Base-by-base conservation (phyloP, 176 grass and related monocot genomes). In the Ampelocalamus luodianensis region DNA sequence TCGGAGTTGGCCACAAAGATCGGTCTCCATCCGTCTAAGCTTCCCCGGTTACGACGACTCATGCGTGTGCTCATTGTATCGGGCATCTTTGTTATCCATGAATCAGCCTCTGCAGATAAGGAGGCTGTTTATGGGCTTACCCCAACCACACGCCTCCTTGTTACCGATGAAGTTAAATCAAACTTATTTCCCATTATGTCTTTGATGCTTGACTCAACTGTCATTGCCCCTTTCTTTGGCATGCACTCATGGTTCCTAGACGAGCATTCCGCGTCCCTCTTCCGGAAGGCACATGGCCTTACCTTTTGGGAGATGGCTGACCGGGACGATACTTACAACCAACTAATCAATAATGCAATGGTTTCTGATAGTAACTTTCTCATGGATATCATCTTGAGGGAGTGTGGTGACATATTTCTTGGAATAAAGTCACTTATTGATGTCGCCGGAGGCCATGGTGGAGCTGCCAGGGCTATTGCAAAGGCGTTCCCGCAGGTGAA, bases 351-450 rank as follows among this genome's bases (percentile, higher is more conserved):
- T 14, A 39, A 85, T 26, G 81, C 74, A 17, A 89, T 89, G 87
- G 81, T 70, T 5, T 89, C 64, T 26, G 90, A 92, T 32, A 72
- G 85, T 24, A 44, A 36, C 29, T 48, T 83, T 26, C 70, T 86
- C 56, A 81, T 74, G 64, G 37, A 82, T 39, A 64, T 63, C 37
- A 73, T 88, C 15, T 24, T 83, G 46, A 75, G 50, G 14, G 39
- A 85, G 38, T 56, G 14, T 9, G 22, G 59, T 20, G 50, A 51
- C 29, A 56, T 88, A 26, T 93, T 93, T 65, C 12, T 34, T n/a
- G 85, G 82, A 4, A 45, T 93, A 40, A 46, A 50, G 4, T 79
- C 85, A 0, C 58, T 93, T 79, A 49, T 90, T 44, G 91, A 93
- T 56, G 82, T 93, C 18, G 91, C 88, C 23, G 88, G 91, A 5